Base-by-base conservation (phyloP, 495 filamentous ascomycete species). In the Penicillium parvum region DNA sequence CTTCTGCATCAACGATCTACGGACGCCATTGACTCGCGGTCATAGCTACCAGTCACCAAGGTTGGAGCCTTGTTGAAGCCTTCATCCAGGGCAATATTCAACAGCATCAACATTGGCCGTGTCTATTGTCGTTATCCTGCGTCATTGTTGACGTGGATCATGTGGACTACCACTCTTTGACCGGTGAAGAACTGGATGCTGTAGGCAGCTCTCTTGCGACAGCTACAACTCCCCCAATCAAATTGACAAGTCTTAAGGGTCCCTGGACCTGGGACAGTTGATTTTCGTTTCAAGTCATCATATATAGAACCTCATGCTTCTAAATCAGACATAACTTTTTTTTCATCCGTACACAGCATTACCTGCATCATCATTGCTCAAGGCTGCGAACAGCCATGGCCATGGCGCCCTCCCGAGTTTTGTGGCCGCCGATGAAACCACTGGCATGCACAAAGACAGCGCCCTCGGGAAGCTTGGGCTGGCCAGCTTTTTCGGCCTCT, bases 341-440 rank as follows among this genome's bases (percentile, higher is more conserved):
- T 53, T 39, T 29, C 37, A 33, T 46, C 35, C 20, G 20, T 30
- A 18, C 32, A 29, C 27, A 10, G 27, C 25, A 34, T n/a, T 7
- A 2, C 21, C n/a, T 32, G n/a, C 7, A 15, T 30, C 28, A 15
- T 58, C 56, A 81, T 57, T 72, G 55, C 40, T 74, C 75, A 49
- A 82, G 63, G 7, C 88, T 83, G 66, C 82, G 86, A 56, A 78
- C 70, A 27, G 90, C 90, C 88, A 97, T 91, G 35, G 81, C 78
- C 57, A 86, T 72, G 18, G 82, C 90, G n/a, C 92, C 94, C 36
- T 94, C 88, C 57, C 82, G 89, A 0, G 83, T 91, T 71, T 83
- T 82, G 61, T 96, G 94, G 3, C 92, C 92, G 12, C 94, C 92
- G 63, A 97, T 95, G 63, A 98, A 98, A 4, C 92, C 94, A 39